Evolutionary conservation across 2,329 filamentous ascomycete species (phyloP).

Genomic region (Aspergillus amoenus): DNA sequence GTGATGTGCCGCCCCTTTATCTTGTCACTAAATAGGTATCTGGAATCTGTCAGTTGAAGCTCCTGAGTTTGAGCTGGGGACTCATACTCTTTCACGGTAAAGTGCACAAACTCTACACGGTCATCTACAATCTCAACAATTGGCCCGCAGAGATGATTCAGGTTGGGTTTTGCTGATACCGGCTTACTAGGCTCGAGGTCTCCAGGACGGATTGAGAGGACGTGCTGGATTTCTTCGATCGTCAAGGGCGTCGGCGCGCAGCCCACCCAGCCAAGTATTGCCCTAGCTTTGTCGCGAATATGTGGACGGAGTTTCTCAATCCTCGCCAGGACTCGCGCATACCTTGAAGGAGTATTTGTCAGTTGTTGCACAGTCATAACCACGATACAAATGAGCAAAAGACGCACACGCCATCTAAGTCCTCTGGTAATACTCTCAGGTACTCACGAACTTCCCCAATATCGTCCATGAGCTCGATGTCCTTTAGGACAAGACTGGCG

Average conservation of each 20-base stretch:
- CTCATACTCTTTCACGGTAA: conserved; percentile 46
- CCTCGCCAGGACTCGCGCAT: background rate
- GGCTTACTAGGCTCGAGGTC: background rate
- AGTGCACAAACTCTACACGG: conserved; percentile 33
- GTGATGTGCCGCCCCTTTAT: background rate
- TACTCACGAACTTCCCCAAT: conserved; percentile 26
- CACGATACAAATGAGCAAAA: background rate
- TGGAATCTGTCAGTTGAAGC: background rate
- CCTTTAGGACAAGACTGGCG: background rate
- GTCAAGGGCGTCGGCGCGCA: conserved; percentile 20
- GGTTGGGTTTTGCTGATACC: conserved; percentile 5
- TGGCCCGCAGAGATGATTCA: conserved; percentile 28
- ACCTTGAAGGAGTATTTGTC: background rate
- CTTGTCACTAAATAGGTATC: background rate
- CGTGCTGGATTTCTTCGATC: conserved; percentile 20
- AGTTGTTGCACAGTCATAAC: background rate
- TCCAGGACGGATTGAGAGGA: conserved; percentile 6
- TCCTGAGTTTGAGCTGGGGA: background rate
- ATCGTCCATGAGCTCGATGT: conserved; percentile 4
- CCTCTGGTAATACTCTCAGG: conserved; percentile 26
- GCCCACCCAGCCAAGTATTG: conserved; percentile 22
- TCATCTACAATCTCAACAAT: conserved; percentile 31
- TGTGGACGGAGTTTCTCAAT: background rate
- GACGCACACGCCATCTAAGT: conserved; percentile 32
- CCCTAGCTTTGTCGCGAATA: conserved; percentile 12